Conservation (phyloP, 2,329 filamentous ascomycete genomes). For the Phoma sp. region DNA sequence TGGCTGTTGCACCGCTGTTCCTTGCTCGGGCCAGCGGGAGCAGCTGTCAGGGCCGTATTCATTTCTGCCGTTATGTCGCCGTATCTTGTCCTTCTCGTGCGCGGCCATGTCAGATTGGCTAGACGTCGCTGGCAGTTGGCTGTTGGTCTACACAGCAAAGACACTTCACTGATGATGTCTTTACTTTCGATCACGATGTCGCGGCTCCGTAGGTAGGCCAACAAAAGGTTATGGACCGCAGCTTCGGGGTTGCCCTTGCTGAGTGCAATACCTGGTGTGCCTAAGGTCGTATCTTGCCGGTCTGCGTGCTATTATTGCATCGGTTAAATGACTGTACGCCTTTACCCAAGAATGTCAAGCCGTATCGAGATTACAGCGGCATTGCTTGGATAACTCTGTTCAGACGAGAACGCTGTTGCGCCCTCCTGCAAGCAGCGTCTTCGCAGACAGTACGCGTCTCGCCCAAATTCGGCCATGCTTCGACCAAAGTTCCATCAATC, state of each 20-base stretch:
- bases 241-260: neutral
- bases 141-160: neutral
- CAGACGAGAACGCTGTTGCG: neutral
- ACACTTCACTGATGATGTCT: neutral
- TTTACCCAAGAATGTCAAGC: constrained; percentile 9
- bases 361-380: constrained; percentile 18
- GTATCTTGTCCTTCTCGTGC: constrained; percentile 4
- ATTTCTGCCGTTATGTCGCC: constrained; percentile 23
- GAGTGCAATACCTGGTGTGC: neutral
- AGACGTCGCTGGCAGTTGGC: neutral
- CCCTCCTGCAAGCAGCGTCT: neutral
- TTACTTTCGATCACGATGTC: neutral
- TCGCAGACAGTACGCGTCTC: neutral
- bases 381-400: constrained; percentile 9
- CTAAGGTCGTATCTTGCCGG: neutral
- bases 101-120: constrained; percentile 3
- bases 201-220: neutral
- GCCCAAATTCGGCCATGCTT: constrained; percentile 9
- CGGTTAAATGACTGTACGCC: constrained; percentile 7
- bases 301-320: constrained; percentile 6
- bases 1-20: constrained; percentile 20
- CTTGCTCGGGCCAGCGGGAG: constrained; percentile 33
- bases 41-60: constrained; percentile 15
- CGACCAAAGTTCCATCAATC: constrained; percentile 3
- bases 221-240: neutral